Base-by-base conservation (phyloP, 345 rosid genomes). In the Brassica nigra region DNA sequence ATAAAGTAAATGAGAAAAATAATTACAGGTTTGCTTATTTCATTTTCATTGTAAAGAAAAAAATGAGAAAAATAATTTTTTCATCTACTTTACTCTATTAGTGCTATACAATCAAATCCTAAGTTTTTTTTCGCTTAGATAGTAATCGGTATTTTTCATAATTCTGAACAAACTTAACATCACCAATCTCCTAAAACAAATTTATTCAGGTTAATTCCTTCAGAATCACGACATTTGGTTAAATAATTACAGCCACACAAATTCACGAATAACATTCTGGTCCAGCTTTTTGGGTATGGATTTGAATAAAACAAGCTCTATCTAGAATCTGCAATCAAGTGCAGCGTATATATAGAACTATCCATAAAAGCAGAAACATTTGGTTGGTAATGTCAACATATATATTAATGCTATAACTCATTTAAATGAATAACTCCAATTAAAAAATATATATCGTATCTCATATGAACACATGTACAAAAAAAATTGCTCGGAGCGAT, bases 351-450 rank as follows among this genome's bases (percentile, higher is more conserved):
- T 79, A 62, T 74, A 79, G 82, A 79, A 74, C 74, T 68, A 79
- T 73, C 82, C 66, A 79, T 79, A 74, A 79, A 79, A 79, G 82
- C 65, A 74, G 65, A 79, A 79, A 79, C 82, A 79, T 68, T 74
- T 74, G 78, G 82, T 79, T 74, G 74, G 78, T 79, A 68, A 79
- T 74, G 82, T 79, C 82, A 79, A 70, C 79, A 7, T 67, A 57
- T 62, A 29, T 29, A 74, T 74, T 52, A 74, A 74, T 69, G 75
- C 37, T 0, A 63, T 14, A n/a, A 59, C 20, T 47, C 64, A 67
- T 66, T 73, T 15, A 73, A 31, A 62, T 8, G 69, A 34, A 62
- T 79, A 34, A 52, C 5, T 68, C 61, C 75, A 68, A 68, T 16
- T 74, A 18, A 11, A 49, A 36, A 23, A 52, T 42, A 68, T 42